Evolutionary conservation across 495 filamentous ascomycete species (phyloP).

Genomic region (Pyrenopolyporus hunteri): DNA sequence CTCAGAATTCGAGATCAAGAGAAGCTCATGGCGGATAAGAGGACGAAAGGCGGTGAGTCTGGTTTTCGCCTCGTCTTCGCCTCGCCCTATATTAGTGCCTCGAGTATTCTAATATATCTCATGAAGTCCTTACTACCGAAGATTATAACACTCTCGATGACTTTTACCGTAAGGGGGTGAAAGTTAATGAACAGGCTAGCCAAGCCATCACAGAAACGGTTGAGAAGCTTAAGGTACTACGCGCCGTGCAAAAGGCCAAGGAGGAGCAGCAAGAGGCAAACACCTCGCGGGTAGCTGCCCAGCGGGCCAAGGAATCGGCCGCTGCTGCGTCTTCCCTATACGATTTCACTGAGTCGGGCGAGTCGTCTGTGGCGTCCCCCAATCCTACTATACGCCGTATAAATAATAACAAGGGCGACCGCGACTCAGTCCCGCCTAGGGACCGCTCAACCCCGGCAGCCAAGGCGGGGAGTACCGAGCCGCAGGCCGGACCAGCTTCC

Average conservation of each 20-base stretch:
- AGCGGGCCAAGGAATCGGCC: conserved; percentile 38
- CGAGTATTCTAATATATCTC: conserved; percentile 1
- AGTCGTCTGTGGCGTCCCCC: conserved; percentile 73
- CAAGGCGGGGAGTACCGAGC: conserved; percentile 54
- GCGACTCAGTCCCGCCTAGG: conserved; percentile 56
- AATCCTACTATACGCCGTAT: conserved; percentile 53
- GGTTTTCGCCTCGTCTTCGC: background rate
- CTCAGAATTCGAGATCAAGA: conserved; percentile 51
- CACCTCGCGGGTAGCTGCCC: conserved; percentile 39
- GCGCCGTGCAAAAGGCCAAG: conserved; percentile 58
- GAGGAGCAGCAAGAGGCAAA: conserved; percentile 64
- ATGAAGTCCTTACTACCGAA: conserved; percentile 28
- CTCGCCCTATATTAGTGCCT: background rate
- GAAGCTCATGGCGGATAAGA: conserved; percentile 51
- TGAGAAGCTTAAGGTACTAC: conserved; percentile 53
- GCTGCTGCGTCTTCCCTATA: conserved; percentile 56
- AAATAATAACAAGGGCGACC: conserved; percentile 43
- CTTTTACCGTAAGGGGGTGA: conserved; percentile 51
- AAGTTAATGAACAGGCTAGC: conserved; percentile 46
- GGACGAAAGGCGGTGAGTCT: conserved; percentile 39
- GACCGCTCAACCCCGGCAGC: conserved; percentile 52
- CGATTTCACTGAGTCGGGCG: conserved; percentile 72
- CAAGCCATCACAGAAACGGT: conserved; percentile 47
- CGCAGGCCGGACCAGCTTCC: conserved; percentile 43
- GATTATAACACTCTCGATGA: conserved; percentile 49